Base-by-base conservation (phyloP, 257 asterid genomes). In the Striga asiatica region DNA sequence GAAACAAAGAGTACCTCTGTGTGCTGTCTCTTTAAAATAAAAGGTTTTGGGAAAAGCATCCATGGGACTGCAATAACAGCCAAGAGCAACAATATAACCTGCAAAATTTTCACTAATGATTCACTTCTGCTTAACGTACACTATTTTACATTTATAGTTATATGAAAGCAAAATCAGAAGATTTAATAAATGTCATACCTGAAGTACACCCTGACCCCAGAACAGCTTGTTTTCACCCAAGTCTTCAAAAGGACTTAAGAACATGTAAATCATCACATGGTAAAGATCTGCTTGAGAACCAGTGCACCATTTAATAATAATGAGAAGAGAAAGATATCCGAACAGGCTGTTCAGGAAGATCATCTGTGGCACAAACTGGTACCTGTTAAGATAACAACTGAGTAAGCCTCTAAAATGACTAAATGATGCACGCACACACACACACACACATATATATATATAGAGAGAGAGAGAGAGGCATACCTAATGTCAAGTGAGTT, bases 21-120 rank as follows among this genome's bases (percentile, higher is more conserved):
- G 39, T 89, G 83, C 53, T 75, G 92, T 73, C 74, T 82, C 79
- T 71, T 85, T 68, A 89, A 66, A 71, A 89, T 85, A 61, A 85
- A 89, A 71, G 97, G 97, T 74, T 89, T 89, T 13, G 97, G 97
- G 61, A 89, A 89, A 67, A 89, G 97, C 97, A 89, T 89, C 95
- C 97, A 89, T 10, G 97, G 97, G 70, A 89, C 97, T 66, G 95
- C 94, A 65, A 85, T 76, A 65, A 82, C 45, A 62, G 97, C 97
- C 53, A 68, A 64, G 55, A 89, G 78, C 79, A 89, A 74, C 77
- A 89, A 61, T 45, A 81, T 19, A 60, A 89, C 85, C 97, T 89
- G 85, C 68, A 70, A 56, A 10, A 27, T 41, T 50, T 10, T 47
- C 38, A 50, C 62, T 38, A 38, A 28, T 62, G 42, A 43, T 43